These are phyloP conservation scores for Umbelopsis vinacea DNA, from an alignment of 192 early-diverging fungal genomes.

Conservation along the genomic window DNA sequence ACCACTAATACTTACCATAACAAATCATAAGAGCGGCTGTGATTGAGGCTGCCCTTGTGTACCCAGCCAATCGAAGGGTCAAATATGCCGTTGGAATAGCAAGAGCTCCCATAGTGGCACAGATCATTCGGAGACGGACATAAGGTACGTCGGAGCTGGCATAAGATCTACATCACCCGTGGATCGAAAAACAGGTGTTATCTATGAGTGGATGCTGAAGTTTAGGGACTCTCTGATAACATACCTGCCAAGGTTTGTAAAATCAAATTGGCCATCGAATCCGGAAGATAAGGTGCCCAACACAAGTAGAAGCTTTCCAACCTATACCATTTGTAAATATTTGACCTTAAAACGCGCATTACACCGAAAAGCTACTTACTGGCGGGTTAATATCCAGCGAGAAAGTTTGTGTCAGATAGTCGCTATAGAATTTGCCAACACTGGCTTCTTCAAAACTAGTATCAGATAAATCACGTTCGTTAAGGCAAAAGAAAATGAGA, in stretches of 20 bases:
- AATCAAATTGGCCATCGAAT: constrained; percentile 92
- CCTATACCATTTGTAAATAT: constrained; percentile 15
- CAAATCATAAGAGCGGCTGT: constrained; percentile 1
- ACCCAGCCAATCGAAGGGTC: constrained; percentile 78
- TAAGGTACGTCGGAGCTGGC: constrained; percentile 81
- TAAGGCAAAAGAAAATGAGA: neutral
- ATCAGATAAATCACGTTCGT: too few species aligned
- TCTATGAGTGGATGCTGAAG: neutral
- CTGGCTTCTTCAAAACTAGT: constrained; percentile 88
- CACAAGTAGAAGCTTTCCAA: constrained; percentile 92
- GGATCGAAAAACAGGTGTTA: too few species aligned
- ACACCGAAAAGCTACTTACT: constrained; percentile 49
- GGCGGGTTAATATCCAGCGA: constrained; percentile 93
- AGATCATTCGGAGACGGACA: constrained; percentile 74
- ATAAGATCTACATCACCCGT: constrained; percentile 70
- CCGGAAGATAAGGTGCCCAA: constrained; percentile 82
- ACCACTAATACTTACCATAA: neutral
- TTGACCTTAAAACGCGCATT: neutral
- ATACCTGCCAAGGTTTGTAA: constrained; percentile 89
- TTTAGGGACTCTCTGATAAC: constrained; percentile 20
- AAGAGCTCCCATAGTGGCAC: constrained; percentile 75
- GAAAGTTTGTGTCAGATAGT: constrained; percentile 82
- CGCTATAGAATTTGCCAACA: constrained; percentile 86
- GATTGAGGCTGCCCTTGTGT: constrained; percentile 50
- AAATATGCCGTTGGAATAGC: constrained; percentile 78